Evolutionary conservation across 2,329 filamentous ascomycete species (phyloP).

Genomic region (Leptodontidium sp.): DNA sequence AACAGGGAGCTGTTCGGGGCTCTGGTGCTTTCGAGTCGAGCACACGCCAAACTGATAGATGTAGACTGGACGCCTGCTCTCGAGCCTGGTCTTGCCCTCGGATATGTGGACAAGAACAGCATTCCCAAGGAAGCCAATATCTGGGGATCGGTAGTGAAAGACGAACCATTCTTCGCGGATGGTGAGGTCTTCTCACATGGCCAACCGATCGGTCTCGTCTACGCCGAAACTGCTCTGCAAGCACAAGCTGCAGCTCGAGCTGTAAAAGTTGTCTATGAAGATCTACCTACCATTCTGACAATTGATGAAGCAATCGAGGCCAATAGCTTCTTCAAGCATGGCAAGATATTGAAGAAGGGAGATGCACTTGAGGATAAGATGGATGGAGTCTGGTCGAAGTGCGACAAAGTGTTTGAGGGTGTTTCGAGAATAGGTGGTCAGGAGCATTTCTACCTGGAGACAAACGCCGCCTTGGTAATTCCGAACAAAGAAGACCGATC

Average conservation of each 20-base stretch:
- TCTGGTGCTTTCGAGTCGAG: conserved; percentile 84
- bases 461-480: conserved; percentile 82
- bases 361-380: conserved; percentile 70
- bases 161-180: conserved; percentile 91
- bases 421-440: conserved; percentile 89
- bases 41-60: conserved; percentile 82
- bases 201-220: conserved; percentile 87
- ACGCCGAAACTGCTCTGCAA: conserved; percentile 79
- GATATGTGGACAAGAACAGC: conserved; percentile 83
- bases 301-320: conserved; percentile 93
- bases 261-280: conserved; percentile 88
- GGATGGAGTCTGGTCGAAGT: conserved; percentile 38
- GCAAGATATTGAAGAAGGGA: conserved; percentile 82
- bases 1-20: conserved; percentile 89
- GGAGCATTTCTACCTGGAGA: conserved; percentile 96
- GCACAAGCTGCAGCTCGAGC: conserved; percentile 82
- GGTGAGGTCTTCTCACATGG: conserved; percentile 89
- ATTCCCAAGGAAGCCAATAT: conserved; percentile 82
- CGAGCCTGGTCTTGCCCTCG: conserved; percentile 69
- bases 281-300: conserved; percentile 84
- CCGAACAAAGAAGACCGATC: conserved; percentile 91
- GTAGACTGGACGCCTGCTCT: conserved; percentile 79
- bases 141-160: conserved; percentile 77
- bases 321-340: conserved; percentile 85
- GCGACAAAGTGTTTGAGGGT: conserved; percentile 66